These are phyloP conservation scores for Tetrapisispora namnaoensis DNA, from an alignment of 805 yeast genomes.

Conservation along the genomic window DNA sequence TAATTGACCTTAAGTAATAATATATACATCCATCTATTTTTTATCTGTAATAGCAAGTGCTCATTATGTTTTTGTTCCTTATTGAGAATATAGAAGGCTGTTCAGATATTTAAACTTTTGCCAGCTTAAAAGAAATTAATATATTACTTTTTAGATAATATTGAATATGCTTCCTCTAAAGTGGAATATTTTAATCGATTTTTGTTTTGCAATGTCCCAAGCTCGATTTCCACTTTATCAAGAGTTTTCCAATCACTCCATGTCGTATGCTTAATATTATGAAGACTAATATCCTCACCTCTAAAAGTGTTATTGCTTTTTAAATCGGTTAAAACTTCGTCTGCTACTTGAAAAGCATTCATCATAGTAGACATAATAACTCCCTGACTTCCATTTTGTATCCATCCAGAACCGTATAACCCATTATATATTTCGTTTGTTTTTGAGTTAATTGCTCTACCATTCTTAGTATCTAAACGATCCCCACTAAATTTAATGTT, in stretches of 20 bases:
- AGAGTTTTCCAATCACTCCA: constrained; percentile 27
- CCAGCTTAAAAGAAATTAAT: neutral
- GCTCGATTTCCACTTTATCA: constrained; percentile 15
- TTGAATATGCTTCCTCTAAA: constrained; percentile 6
- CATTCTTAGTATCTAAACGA: constrained; percentile 37
- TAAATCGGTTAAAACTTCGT: constrained; percentile 48
- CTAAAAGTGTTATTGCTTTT: neutral
- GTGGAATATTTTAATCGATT: constrained; percentile 14
- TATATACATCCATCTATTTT: too few species aligned
- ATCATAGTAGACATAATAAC: constrained; percentile 86
- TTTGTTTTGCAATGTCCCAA: constrained; percentile 11
- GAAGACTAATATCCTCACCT: constrained; percentile 4
- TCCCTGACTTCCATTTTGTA: constrained; percentile 76
- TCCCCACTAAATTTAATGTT: constrained; percentile 45
- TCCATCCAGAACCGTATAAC: constrained; percentile 85
- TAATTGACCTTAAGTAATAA: too few species aligned
- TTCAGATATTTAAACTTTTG: too few species aligned
- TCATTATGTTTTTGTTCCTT: too few species aligned
- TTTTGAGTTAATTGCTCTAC: constrained; percentile 31
- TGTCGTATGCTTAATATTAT: constrained; percentile 13
- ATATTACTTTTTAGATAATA: neutral
- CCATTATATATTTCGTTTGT: constrained; percentile 30
- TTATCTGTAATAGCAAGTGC: too few species aligned
- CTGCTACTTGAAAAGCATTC: constrained; percentile 71
- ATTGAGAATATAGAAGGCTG: too few species aligned